phyloP scores from a whole-genome alignment of 1,139 yeast species.

The Suhomyces maxii region DNA sequence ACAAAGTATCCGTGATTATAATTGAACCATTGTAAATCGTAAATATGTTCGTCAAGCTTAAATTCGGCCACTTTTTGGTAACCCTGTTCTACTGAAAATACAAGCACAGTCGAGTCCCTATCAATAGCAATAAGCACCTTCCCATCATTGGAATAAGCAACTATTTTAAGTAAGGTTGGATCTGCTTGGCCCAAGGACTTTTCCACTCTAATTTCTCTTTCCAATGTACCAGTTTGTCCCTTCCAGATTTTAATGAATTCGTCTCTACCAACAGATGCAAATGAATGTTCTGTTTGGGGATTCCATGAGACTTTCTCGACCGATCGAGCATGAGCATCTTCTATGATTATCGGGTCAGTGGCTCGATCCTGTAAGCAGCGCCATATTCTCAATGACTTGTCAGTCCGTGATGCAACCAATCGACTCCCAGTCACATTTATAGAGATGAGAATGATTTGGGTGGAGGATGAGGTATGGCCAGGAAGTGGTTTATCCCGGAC shows the following conservation, averaged over 20 bases:
- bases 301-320: constrained; percentile 62
- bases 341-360: constrained; percentile 38
- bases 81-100: constrained; percentile 27
- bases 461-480: constrained; percentile 23
- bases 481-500: constrained; percentile 30
- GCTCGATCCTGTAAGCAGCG: constrained; percentile 29
- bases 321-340: constrained; percentile 45
- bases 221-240: constrained; percentile 35
- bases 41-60: constrained; percentile 28
- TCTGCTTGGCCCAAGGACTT: constrained; percentile 14
- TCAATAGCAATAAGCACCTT: constrained; percentile 50
- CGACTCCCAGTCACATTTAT: constrained; percentile 45
- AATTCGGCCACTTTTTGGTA: constrained; percentile 29
- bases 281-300: constrained; percentile 49
- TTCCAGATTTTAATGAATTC: constrained; percentile 59
- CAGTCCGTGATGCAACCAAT: constrained; percentile 48
- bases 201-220: constrained; percentile 34
- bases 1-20: constrained; percentile 29
- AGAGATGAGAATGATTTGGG: constrained; percentile 35
- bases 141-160: constrained; percentile 57
- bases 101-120: constrained; percentile 29
- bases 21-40: constrained; percentile 34
- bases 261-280: constrained; percentile 64
- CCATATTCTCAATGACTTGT: constrained; percentile 48
- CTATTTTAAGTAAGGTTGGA: constrained; percentile 27